Evolutionary conservation across 1,139 yeast genomes (phyloP).

Genomic region (Saccharomyces hybrid): DNA sequence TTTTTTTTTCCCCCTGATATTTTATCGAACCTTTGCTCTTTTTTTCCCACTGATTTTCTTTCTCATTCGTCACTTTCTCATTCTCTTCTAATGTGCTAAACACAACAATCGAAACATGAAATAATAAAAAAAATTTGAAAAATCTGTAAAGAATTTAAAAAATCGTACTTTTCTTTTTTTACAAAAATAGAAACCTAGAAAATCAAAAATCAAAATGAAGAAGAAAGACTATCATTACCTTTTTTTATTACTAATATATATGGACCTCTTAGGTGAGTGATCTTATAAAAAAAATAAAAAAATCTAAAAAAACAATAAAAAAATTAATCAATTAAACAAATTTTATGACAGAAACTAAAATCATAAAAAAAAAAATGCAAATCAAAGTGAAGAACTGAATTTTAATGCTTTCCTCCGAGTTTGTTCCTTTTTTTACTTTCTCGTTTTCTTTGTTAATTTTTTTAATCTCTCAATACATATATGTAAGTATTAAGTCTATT

Average conservation of each 20-base stretch:
- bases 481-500: neutral
- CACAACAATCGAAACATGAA: neutral
- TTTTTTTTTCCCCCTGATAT: neutral
- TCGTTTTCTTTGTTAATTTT: slow-evolving; percentile 2
- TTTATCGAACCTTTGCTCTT: neutral
- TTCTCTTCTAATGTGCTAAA: neutral
- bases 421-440: neutral
- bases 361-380: neutral
- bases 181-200: neutral
- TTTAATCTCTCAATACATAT: neutral
- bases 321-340: neutral
- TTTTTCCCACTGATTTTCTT: neutral
- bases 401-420: no score
- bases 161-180: neutral
- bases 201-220: neutral
- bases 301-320: neutral
- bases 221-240: slow-evolving; percentile 1
- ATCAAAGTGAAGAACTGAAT: no score
- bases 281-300: slow-evolving; percentile 2
- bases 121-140: neutral
- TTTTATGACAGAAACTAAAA: neutral
- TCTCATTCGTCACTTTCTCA: neutral
- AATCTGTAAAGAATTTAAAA: neutral
- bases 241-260: slow-evolving; percentile 1
- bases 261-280: slow-evolving; percentile 12